phyloP scores from a whole-genome alignment of 169 alveolate species.

The Eimeria tenella region DNA sequence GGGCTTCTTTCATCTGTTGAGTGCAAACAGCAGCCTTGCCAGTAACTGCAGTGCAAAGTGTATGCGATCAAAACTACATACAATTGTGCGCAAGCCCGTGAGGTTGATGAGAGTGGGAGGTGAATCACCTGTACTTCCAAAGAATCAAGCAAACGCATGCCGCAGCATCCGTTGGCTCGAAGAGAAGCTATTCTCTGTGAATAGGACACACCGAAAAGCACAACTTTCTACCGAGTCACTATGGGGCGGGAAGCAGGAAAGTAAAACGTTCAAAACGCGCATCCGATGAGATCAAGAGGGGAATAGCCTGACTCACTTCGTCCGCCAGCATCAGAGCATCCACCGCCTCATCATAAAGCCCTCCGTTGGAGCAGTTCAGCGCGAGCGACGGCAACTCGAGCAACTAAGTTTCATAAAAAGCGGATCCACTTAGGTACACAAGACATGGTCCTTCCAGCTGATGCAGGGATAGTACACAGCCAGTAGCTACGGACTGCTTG shows the following conservation, averaged over 20 bases:
- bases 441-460: background rate
- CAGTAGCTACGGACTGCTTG: background rate
- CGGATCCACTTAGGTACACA: background rate
- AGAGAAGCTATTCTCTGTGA: constrained; percentile 45
- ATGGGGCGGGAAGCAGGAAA: background rate
- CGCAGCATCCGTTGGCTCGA: constrained; percentile 55
- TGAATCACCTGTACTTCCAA: constrained; percentile 42
- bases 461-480: background rate
- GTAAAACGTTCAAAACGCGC: background rate
- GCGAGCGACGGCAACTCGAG: constrained; percentile 62
- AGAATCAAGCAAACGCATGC: constrained; percentile 31
- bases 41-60: background rate
- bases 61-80: background rate
- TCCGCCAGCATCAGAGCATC: constrained; percentile 62
- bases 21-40: background rate
- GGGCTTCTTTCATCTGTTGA: constrained; percentile 49
- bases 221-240: background rate
- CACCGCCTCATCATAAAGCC: constrained; percentile 61
- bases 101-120: background rate
- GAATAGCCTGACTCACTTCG: constrained; percentile 15
- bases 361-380: constrained; percentile 50
- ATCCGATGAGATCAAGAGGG: background rate
- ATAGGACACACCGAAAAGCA: background rate
- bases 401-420: constrained; percentile 13
- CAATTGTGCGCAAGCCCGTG: no score